phyloP scores from a whole-genome alignment of 2,329 filamentous ascomycete species.

The Acrocalymma vagum region DNA sequence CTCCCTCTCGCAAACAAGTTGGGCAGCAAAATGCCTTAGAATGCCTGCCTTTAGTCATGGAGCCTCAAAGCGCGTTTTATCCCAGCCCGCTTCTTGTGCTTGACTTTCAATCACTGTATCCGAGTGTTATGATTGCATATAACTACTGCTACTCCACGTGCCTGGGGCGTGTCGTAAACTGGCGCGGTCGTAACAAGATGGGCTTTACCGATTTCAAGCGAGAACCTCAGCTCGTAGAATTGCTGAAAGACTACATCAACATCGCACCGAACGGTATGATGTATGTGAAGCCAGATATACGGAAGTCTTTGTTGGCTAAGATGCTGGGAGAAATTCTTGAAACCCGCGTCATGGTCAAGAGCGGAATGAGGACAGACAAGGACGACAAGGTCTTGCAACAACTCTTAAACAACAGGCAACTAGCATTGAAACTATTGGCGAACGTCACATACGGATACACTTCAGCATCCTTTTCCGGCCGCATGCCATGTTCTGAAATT shows the following conservation, averaged over 20 bases:
- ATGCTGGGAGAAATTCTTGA: conserved; percentile 97
- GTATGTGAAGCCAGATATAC: conserved; percentile 84
- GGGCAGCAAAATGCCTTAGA: conserved; percentile 93
- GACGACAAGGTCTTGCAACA: conserved; percentile 86
- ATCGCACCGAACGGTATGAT: conserved; percentile 97
- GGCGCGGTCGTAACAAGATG: conserved; percentile 95
- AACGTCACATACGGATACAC: conserved; percentile 99
- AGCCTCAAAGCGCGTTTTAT: conserved; percentile 95
- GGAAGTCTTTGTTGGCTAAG: conserved; percentile 90
- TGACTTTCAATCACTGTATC: conserved; percentile 96
- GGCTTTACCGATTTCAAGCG: conserved; percentile 89
- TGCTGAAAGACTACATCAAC: conserved; percentile 87
- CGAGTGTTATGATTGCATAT: conserved; percentile 98
- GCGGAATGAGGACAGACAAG: conserved; percentile 92
- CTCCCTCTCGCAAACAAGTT: conserved; percentile 90
- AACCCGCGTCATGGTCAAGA: conserved; percentile 97
- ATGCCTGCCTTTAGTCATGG: conserved; percentile 95
- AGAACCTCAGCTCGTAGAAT: conserved; percentile 75
- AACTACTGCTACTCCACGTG: conserved; percentile 99
- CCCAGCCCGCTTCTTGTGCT: conserved; percentile 87
- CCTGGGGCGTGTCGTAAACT: conserved; percentile 82
- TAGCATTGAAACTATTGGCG: conserved; percentile 95
- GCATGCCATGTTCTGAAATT: conserved; percentile 98
- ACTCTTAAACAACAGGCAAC: conserved; percentile 89
- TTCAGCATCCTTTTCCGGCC: conserved; percentile 93